A percentile compares a stretch with the other conserved stretches of the same genome.
Evolutionary conservation across 495 filamentous ascomycete genomes (phyloP).

Genomic region (Aspergillus heteromorphus): DNA sequence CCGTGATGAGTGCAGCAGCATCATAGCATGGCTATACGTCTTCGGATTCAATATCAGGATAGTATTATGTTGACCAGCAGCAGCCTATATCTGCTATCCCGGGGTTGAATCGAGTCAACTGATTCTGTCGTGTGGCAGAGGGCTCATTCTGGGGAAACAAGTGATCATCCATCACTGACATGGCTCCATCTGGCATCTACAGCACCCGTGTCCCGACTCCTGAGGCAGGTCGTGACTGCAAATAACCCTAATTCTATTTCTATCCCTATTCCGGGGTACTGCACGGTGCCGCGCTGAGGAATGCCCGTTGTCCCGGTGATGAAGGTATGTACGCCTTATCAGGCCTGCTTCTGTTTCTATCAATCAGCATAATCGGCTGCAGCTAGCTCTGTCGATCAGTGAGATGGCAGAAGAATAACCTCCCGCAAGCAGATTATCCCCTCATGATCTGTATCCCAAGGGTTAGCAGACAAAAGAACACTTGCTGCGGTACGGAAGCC

Average conservation of each 20-base stretch:
- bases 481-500: neutral
- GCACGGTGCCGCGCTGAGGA: neutral
- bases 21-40: neutral
- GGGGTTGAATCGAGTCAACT: neutral
- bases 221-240: too few species aligned
- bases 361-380: neutral
- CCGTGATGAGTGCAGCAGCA: neutral
- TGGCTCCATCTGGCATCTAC: too few species aligned
- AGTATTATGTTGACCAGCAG: neutral
- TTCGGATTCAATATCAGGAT: neutral
- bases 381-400: neutral
- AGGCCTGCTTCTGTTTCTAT: neutral
- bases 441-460: neutral
- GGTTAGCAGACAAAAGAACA: neutral
- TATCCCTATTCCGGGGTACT: neutral
- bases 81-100: neutral
- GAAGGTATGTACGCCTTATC: neutral
- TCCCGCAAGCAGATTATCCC: neutral
- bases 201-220: too few species aligned
- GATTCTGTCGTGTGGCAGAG: neutral
- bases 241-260: neutral
- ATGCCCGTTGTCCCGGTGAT: constrained; percentile 3
- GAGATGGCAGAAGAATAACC: neutral
- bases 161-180: too few species aligned
- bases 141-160: too few species aligned